Base-by-base conservation (phyloP, 1,139 yeast genomes). In the Meyerozyma guilliermondii region DNA sequence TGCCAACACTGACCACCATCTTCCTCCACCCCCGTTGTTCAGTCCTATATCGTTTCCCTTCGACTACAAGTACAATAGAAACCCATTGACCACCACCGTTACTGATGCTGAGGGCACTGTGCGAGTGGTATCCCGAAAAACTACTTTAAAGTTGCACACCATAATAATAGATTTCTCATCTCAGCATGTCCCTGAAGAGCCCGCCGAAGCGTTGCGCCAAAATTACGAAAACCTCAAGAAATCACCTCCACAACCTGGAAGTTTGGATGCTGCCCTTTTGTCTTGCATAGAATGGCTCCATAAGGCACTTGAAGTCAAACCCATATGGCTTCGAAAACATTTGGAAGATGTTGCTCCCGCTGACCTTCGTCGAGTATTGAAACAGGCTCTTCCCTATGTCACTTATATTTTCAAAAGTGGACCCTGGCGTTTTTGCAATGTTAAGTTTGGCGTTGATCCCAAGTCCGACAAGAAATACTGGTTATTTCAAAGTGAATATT, bases 341-440 rank as follows among this genome's bases (percentile, higher is more conserved):
- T 58, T 92, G 34, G 80, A 78, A 45, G 74, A 77, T 47, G 64
- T 86, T 35, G 69, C 80, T 2, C 84, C 88, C 0, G 59, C 63
- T 3, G 71, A 73, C 10, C 64, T 78, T 39, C 67, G 73, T 48
- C 65, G 75, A 46, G 74, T 76, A 16, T 62, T 91, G 35, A 83
- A 86, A 51, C 81, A 76, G 48, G 94, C 96, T 0, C 63, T 94
- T 40, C 96, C 98, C 0, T 82, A 86, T 55, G 85, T 89, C 0
- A 75, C 96, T 0, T 92, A 80, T 58, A 75, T 87, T 34, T 86
- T 82, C 59, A 80, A 84, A 28, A 85, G 85, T 56, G 98, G 99
- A 0, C 98, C 98, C 0, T 92, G 96, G 96, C 74, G 98, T 54
- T 88, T 88, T 49, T 79, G 95, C n/a, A 87, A 84, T 58, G 80